Percentiles rank a stretch among this genome's conserved stretches.
Conservation (phyloP, 2,329 filamentous ascomycete species). For the Ceratocystis variospora region DNA sequence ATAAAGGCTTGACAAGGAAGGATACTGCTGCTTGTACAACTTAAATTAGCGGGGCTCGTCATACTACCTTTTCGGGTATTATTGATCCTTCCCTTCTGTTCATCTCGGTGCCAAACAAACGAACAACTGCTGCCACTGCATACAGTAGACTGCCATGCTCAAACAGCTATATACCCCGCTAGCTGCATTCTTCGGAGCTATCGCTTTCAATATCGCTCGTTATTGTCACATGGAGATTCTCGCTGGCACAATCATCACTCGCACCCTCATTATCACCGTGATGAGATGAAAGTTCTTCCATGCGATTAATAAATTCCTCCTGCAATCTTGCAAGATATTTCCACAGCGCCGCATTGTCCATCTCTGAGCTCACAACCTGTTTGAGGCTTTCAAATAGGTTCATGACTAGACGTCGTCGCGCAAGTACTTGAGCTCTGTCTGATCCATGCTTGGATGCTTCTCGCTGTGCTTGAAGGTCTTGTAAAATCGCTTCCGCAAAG, state of each 20-base stretch:
- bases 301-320: slow-evolving; percentile 49
- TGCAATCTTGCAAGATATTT: slow-evolving; percentile 55
- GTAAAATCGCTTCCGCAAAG: slow-evolving; percentile 52
- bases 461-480: slow-evolving; percentile 43
- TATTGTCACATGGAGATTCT: neutral
- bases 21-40: neutral
- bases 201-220: neutral
- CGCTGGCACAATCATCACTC: neutral
- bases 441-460: slow-evolving; percentile 46
- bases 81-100: slow-evolving; percentile 1
- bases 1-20: slow-evolving; percentile 12
- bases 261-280: slow-evolving; percentile 53
- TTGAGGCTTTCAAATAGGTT: slow-evolving; percentile 57
- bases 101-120: too few species aligned
- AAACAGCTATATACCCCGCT: too few species aligned
- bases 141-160: too few species aligned
- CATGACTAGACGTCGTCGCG: slow-evolving; percentile 59
- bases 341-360: slow-evolving; percentile 49
- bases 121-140: too few species aligned
- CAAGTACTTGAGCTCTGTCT: slow-evolving; percentile 42
- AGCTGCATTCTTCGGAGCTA: too few species aligned
- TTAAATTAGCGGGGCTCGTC: neutral
- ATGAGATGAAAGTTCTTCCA: slow-evolving; percentile 23
- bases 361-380: slow-evolving; percentile 50
- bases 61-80: neutral